Evolutionary conservation across 75 land plant species (phyloP).

Genomic region (Pinus albicaulis): DNA sequence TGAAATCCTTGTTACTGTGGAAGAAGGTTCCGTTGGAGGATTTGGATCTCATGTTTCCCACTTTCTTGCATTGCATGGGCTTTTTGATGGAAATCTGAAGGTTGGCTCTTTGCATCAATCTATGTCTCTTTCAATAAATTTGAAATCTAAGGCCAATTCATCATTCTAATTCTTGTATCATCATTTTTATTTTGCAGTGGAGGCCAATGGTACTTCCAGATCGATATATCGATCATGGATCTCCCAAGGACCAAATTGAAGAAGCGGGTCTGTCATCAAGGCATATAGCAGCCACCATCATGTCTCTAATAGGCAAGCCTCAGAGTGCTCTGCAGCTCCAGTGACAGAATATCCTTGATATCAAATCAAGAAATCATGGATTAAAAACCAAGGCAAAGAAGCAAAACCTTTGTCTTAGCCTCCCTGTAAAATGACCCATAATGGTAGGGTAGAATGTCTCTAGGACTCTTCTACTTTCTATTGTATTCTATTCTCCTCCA

Average conservation of each 20-base stretch:
- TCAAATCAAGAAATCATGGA: background rate
- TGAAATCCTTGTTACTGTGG: constrained; percentile 44
- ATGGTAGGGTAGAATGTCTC: too few species aligned
- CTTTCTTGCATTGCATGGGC: constrained; percentile 44
- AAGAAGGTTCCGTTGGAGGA: constrained; percentile 60
- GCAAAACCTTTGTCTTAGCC: too few species aligned
- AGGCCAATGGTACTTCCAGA: constrained; percentile 45
- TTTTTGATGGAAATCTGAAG: constrained; percentile 41
- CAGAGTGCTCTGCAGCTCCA: constrained; percentile 43
- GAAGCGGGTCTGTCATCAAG: constrained; percentile 32
- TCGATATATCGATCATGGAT: constrained; percentile 53
- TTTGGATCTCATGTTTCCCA: constrained; percentile 57
- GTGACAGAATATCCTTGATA: background rate
- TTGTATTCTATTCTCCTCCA: too few species aligned
- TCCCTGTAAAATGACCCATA: too few species aligned
- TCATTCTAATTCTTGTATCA: background rate
- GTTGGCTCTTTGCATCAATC: constrained; percentile 7
- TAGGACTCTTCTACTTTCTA: too few species aligned
- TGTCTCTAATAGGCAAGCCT: constrained; percentile 49
- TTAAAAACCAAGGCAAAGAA: too few species aligned
- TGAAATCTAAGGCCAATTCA: background rate
- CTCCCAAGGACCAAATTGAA: constrained; percentile 36
- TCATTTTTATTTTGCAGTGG: constrained; percentile 39
- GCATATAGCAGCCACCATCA: constrained; percentile 64
- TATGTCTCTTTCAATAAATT: background rate